Evolutionary conservation across 495 filamentous ascomycete genomes (phyloP).

Genomic region (Aspergillus biplanus): DNA sequence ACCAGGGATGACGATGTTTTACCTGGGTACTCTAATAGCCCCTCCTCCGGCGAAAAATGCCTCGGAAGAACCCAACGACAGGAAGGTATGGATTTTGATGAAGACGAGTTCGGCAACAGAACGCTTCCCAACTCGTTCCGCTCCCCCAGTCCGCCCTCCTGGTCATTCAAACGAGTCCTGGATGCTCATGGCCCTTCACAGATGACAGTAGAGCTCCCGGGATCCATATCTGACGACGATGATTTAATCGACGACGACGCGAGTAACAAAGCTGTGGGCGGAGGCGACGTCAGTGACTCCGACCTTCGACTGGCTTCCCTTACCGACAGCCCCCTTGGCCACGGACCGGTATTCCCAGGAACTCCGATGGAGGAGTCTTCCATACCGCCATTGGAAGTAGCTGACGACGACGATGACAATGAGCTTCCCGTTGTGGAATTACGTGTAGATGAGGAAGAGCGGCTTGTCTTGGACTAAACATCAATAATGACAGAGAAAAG

Average conservation of each 20-base stretch:
- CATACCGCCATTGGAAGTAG: conserved; percentile 36
- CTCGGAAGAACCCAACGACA: conserved; percentile 24
- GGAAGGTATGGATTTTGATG: conserved; percentile 42
- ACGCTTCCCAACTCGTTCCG: conserved; percentile 30
- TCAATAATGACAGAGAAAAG: neutral
- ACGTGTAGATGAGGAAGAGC: conserved; percentile 44
- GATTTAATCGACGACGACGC: conserved; percentile 43
- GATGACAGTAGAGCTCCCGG: conserved; percentile 34
- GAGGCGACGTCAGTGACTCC: conserved; percentile 42
- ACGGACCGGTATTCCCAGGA: conserved; percentile 31
- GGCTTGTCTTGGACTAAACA: conserved; percentile 30
- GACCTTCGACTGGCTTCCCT: conserved; percentile 40
- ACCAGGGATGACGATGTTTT: conserved; percentile 33
- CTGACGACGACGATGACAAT: conserved; percentile 41
- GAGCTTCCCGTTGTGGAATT: conserved; percentile 52
- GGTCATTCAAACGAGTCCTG: conserved; percentile 40
- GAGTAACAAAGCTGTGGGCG: conserved; percentile 51
- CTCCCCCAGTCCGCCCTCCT: conserved; percentile 34
- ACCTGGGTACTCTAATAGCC: conserved; percentile 29
- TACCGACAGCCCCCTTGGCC: conserved; percentile 32
- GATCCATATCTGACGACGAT: conserved; percentile 37
- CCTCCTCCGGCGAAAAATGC: conserved; percentile 28
- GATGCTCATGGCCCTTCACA: conserved; percentile 41
- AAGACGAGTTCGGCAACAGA: conserved; percentile 32
- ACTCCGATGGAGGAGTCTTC: conserved; percentile 37